phyloP scores from a whole-genome alignment of 441 rosid species.

The Populus trichocarpa region DNA sequence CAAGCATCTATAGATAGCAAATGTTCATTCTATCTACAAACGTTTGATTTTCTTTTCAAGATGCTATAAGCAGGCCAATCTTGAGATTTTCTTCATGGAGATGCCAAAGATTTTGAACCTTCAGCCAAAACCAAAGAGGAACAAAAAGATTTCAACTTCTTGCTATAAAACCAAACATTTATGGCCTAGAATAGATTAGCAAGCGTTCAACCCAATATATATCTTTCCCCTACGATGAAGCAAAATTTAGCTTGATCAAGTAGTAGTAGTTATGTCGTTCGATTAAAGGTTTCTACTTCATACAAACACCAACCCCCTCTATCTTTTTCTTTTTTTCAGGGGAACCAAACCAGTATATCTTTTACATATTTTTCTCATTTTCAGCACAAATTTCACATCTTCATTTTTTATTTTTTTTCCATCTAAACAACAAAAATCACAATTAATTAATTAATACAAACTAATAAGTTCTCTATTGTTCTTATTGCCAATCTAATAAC shows the following conservation, averaged over 20 bases:
- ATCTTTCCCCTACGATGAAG: not conserved
- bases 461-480: too few species aligned
- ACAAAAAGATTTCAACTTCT: not conserved
- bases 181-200: not conserved
- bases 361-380: too few species aligned
- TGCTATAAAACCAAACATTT: not conserved
- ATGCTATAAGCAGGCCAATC: not conserved
- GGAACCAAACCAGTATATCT: too few species aligned
- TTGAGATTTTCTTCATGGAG: not conserved
- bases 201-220: not conserved
- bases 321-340: too few species aligned
- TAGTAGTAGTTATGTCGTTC: not conserved
- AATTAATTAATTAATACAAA: too few species aligned
- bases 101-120: not conserved
- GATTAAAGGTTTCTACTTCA: not conserved
- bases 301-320: not conserved
- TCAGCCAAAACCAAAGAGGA: not conserved
- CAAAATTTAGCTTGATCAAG: not conserved
- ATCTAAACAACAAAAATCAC: too few species aligned
- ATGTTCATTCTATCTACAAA: not conserved
- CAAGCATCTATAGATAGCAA: not conserved
- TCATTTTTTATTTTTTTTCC: too few species aligned
- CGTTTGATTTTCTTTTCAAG: not conserved
- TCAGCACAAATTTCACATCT: too few species aligned
- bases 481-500: too few species aligned